Conservation (phyloP, 2,329 filamentous ascomycete genomes). For the Metarhizium anisopliae region DNA sequence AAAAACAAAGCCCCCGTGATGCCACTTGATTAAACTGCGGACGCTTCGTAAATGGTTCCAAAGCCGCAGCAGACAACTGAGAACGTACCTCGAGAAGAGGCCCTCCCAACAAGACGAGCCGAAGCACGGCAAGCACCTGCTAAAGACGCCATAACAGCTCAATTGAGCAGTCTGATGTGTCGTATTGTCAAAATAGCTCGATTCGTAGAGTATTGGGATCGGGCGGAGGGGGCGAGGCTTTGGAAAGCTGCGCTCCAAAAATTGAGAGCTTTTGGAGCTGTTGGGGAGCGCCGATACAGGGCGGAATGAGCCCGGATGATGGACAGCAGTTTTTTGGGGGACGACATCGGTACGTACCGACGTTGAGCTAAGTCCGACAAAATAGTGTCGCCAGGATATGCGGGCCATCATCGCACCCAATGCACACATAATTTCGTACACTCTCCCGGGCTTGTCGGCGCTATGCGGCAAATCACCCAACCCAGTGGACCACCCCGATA, state of each 20-base stretch:
- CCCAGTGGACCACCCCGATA: background rate
- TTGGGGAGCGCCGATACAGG: conserved; percentile 22
- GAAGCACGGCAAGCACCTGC: conserved; percentile 55
- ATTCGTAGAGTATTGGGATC: background rate
- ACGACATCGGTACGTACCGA: conserved; percentile 5
- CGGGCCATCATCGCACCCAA: too few species aligned
- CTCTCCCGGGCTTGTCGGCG: background rate
- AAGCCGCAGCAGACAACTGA: background rate
- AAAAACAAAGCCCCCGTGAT: background rate
- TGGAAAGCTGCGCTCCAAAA: conserved; percentile 8
- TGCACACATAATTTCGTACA: background rate
- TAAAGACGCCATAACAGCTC: conserved; percentile 54
- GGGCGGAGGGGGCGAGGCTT: conserved; percentile 10
- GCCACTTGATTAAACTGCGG: background rate
- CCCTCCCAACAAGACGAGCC: conserved; percentile 45
- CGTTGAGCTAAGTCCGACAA: background rate
- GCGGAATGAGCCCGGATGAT: conserved; percentile 16
- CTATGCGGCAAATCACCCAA: background rate
- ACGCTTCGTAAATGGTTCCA: background rate
- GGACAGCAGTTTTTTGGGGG: conserved; percentile 18
- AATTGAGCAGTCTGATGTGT: conserved; percentile 10
- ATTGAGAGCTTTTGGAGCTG: conserved; percentile 21
- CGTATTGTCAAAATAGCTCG: background rate
- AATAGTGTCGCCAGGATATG: background rate
- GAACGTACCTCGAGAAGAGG: conserved; percentile 47